These are phyloP conservation scores for Mycena latifolia DNA, from an alignment of 768 basidiomycete species.

Conservation along the genomic window DNA sequence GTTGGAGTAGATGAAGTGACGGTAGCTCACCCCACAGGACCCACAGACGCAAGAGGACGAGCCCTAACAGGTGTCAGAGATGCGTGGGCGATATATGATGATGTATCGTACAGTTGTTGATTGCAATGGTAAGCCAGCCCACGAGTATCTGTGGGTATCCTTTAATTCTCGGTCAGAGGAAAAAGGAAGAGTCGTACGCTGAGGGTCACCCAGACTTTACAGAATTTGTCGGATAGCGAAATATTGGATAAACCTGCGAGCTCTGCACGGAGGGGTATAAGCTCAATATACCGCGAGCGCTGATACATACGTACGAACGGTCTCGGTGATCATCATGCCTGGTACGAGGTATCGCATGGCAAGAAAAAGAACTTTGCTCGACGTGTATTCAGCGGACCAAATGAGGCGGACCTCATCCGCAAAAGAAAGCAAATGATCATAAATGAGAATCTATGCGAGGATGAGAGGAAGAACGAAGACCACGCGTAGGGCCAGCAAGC, in stretches of 20 bases:
- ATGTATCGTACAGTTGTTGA: slow-evolving; percentile 50
- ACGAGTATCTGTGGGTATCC: slow-evolving; percentile 40
- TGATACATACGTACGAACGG: slow-evolving; percentile 41
- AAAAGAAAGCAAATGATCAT: slow-evolving; percentile 57
- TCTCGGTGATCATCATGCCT: slow-evolving; percentile 42
- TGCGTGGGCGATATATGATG: background rate
- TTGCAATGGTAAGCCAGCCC: slow-evolving; percentile 50
- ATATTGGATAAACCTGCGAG: background rate
- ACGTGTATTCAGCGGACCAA: slow-evolving; percentile 52
- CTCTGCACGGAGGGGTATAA: background rate
- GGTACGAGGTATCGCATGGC: slow-evolving; percentile 54
- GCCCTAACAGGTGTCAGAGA: slow-evolving; percentile 41
- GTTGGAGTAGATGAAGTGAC: too few relatives aligned
- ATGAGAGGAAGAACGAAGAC: background rate
- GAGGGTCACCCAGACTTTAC: slow-evolving; percentile 4
- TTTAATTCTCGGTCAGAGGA: background rate
- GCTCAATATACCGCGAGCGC: background rate
- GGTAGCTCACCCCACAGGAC: slow-evolving; percentile 43
- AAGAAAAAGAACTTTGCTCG: slow-evolving; percentile 54
- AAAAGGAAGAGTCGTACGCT: background rate
- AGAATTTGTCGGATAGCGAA: slow-evolving; percentile 19
- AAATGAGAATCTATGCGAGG: slow-evolving; percentile 47
- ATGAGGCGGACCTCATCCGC: slow-evolving; percentile 54
- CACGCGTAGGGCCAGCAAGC: background rate
- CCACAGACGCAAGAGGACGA: slow-evolving; percentile 56